These are phyloP conservation scores for Diutina pseudorugosa DNA, from an alignment of 1,139 yeast species.

Conservation along the genomic window DNA sequence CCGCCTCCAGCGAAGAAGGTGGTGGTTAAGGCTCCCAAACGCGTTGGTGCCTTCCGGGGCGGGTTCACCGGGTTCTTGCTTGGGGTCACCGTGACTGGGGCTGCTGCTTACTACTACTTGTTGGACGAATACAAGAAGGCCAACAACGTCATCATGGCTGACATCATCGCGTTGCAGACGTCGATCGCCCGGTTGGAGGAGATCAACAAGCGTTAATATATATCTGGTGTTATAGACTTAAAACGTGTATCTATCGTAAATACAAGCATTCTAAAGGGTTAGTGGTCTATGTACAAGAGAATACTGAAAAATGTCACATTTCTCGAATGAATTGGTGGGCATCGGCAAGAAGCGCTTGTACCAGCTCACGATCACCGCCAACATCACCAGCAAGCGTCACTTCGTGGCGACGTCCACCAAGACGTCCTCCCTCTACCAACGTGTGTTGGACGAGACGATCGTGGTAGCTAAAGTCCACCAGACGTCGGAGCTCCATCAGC, in stretches of 20 bases:
- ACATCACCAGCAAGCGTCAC: not conserved
- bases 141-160: conserved; percentile 61
- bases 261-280: not conserved
- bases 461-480: not conserved
- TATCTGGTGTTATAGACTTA: not conserved
- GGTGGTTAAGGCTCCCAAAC: conserved; percentile 15
- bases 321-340: not conserved
- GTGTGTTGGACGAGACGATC: not conserved
- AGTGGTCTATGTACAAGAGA: not conserved
- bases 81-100: conserved; percentile 67
- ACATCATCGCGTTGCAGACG: conserved; percentile 57
- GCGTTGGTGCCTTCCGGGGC: conserved; percentile 53
- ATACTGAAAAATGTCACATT: no score
- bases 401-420: not conserved
- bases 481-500: not conserved
- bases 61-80: conserved; percentile 65
- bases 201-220: conserved; percentile 19
- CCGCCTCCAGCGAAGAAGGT: not conserved
- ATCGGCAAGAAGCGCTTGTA: not conserved
- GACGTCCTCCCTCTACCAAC: not conserved
- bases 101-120: conserved; percentile 65
- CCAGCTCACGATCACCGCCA: not conserved
- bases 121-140: conserved; percentile 68
- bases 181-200: conserved; percentile 61
- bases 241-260: not conserved